Evolutionary conservation across 176 grass and related monocot genomes (phyloP), one percentile per base, ranked within the genome.

Genomic region (Musa itinerans): DNA sequence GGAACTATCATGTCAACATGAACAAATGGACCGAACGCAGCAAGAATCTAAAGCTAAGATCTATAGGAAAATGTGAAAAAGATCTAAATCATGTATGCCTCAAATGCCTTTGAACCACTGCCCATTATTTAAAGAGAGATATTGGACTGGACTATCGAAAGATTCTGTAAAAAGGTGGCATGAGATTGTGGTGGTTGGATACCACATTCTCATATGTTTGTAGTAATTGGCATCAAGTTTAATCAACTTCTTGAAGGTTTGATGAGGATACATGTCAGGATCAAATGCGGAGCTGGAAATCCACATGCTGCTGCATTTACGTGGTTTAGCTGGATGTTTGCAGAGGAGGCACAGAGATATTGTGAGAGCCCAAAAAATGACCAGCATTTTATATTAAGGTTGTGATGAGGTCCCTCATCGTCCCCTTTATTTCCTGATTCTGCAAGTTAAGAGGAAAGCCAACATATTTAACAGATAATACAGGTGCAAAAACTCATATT

Each of bases 31-130:
- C 29, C n/a, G n/a, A 50, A 70, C 29, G 19, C 2, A 14, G 68
- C 49, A 20, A 20, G 68, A 70, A 70, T 70, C 68, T 51, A 70
- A 70, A 51, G 68, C 68, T 50, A 50, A 21, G 48, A 51, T 21
- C 13, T 50, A 68, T 43, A 11, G 10, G 12, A 65, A 24, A 22
- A 65, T 25, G 21, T 43, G 63, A 65, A 24, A 9, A 65, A 29
- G 9, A 25, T 25, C 20, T 65, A 24, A 11, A 11, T 11, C 23
- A 11, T 65, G 11, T 65, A 24, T 24, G 24, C 6, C 34, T 65
- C 63, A 13, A 22, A 22, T 65, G n/a, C 63, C 63, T 50, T 70
- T 70, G 43, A 50, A 70, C 50, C 68, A 20, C 34, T 70, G 68
- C 68, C 43, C 68, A 50, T 50, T 51, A 70, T 70, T 16, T 50